Percentiles rank a stretch among this genome's conserved stretches.
Evolutionary conservation across 805 yeast species (phyloP).

Genomic region (Myxozyma melibiosi): DNA sequence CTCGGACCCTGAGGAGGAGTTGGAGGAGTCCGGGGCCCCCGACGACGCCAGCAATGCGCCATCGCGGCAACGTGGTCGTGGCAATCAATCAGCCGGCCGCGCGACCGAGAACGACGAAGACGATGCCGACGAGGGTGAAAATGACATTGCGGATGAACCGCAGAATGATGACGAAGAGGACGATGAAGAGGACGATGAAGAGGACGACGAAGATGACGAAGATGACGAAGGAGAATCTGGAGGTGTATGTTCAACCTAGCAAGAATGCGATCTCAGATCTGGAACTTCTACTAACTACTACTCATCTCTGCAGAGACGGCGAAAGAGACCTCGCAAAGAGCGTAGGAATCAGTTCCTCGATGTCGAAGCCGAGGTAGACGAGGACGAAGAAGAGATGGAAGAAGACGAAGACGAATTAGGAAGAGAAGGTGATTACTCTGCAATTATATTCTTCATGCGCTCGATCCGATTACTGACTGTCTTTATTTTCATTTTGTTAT

Average conservation of each 20-base stretch:
- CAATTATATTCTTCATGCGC: slow-evolving; percentile 47
- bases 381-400: slow-evolving; percentile 90
- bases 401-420: slow-evolving; percentile 94
- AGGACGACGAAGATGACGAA: slow-evolving; percentile 89
- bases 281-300: not conserved
- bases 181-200: slow-evolving; percentile 98
- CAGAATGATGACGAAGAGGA: slow-evolving; percentile 79
- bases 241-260: no score
- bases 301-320: slow-evolving; percentile 27
- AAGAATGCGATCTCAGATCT: no score
- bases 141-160: no score
- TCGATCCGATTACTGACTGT: not conserved
- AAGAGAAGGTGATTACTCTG: slow-evolving; percentile 58
- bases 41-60: slow-evolving; percentile 9
- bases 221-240: slow-evolving; percentile 61
- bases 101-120: slow-evolving; percentile 22
- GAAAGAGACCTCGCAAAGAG: slow-evolving; percentile 48
- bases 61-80: slow-evolving; percentile 12
- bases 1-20: slow-evolving; percentile 30
- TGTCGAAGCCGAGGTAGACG: slow-evolving; percentile 99
- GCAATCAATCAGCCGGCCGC: slow-evolving; percentile 18
- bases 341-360: slow-evolving; percentile 84
- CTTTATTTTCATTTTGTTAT: slow-evolving; percentile 7
- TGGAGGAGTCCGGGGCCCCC: slow-evolving; percentile 4
- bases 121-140: slow-evolving; percentile 24